phyloP scores from a whole-genome alignment of 148 eudicot species.

The Vaccinium darrowii region DNA sequence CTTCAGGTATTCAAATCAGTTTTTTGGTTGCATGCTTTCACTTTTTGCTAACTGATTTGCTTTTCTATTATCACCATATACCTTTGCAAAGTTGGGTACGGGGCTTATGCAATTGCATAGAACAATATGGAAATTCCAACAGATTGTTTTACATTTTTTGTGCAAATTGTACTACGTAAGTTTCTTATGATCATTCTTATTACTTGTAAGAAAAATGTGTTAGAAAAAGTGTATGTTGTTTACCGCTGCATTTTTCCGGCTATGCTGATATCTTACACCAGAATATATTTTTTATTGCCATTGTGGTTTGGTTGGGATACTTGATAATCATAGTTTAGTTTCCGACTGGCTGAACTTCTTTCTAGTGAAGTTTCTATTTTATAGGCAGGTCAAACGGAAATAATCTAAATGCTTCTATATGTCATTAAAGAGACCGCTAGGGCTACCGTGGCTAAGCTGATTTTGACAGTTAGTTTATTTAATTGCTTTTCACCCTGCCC shows the following conservation, averaged over 20 bases:
- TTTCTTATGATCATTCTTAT: neutral
- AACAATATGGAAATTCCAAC: neutral
- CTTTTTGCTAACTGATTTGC: neutral
- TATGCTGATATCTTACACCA: neutral
- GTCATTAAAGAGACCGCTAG: neutral
- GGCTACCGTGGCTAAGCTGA: neutral
- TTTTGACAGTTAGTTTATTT: neutral
- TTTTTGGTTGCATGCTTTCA: neutral
- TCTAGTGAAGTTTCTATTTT: neutral
- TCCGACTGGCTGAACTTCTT: neutral
- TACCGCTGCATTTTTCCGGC: neutral
- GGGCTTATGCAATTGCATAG: neutral
- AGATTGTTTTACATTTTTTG: neutral
- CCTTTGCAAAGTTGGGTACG: neutral
- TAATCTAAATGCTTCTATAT: neutral
- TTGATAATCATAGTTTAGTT: neutral
- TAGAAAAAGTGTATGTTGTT: neutral
- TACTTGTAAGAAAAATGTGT: neutral
- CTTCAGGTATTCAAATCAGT: conserved; percentile 56
- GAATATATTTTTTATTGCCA: neutral
- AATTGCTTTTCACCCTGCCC: neutral
- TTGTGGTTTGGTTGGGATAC: neutral
- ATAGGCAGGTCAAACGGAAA: neutral
- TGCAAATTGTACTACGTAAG: neutral
- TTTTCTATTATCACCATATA: neutral